Evolutionary conservation across 2,329 filamentous ascomycete species (phyloP).

Genomic region (Rhynchosporium secalis): DNA sequence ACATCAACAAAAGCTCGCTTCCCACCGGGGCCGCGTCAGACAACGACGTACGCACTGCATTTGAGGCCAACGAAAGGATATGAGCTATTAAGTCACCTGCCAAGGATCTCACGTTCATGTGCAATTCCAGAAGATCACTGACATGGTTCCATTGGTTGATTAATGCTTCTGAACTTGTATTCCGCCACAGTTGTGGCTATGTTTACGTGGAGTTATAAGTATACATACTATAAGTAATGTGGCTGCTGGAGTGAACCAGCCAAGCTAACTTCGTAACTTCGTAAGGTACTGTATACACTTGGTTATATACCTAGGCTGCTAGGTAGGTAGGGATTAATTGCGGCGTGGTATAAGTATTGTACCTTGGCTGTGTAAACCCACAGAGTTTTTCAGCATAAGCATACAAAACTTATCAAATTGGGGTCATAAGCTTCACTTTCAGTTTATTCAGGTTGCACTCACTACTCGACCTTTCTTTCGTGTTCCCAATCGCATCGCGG

Average conservation of each 20-base stretch:
- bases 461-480: background rate
- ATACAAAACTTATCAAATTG: too few species aligned
- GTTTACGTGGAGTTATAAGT: constrained; percentile 4
- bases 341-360: too few species aligned
- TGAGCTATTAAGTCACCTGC: too few species aligned
- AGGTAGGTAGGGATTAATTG: background rate
- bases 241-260: background rate
- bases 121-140: too few species aligned
- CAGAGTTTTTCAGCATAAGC: too few species aligned
- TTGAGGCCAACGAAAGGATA: too few species aligned
- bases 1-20: too few species aligned
- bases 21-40: too few species aligned
- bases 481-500: background rate
- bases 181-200: constrained; percentile 14
- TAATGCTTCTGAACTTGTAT: background rate
- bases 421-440: background rate
- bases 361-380: too few species aligned
- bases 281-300: background rate
- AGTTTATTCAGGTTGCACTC: background rate
- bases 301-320: too few species aligned
- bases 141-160: background rate
- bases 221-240: background rate
- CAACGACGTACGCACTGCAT: too few species aligned
- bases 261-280: background rate
- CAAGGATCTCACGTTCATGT: too few species aligned